Evolutionary conservation across 179 eudicot genomes (phyloP), one percentile per base, ranked within the genome.

Genomic region (Spergularia azorica): DNA sequence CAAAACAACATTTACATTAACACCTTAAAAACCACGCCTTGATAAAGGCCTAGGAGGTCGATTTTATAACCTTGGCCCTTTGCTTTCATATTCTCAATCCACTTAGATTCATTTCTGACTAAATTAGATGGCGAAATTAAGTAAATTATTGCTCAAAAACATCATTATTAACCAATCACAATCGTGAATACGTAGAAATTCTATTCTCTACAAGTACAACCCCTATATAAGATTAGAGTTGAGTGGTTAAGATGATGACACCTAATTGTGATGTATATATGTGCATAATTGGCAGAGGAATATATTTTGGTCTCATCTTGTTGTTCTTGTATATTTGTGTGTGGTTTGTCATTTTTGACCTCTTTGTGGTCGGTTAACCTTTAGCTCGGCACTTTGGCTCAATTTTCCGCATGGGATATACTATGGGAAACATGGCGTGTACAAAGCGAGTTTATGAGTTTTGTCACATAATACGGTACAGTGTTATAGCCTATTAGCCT

Each of bases 311-410:
- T 68, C 36, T 68, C 56, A 48, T 69, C 17, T 18, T 68, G 21
- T 69, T 69, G 60, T 69, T 52, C 43, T 14, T 13, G 18, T 55
- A 15, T 39, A 39, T 41, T 39, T 46, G 17, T 63, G 16, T 63
- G 70, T 20, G 38, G 50, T 20, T 41, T 66, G 43, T 66, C 12
- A 17, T 67, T 67, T 67, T 9, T 48, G 74, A 71, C 57, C 36
- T 56, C 38, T 71, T 7, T 71, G 74, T 71, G 75, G 75, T n/a
- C 64, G 75, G 75, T 39, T 56, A 8, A 62, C 72, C 26, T 46
- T 36, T 46, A 46, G 9, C 50, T 46, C 8, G 15, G 39, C 5
- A 56, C 63, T 51, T 69, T 50, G 26, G 64, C 56, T 17, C 46
- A 20, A 18, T 12, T 1, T n/a, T 56, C 6, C 12, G 51, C 71